These are phyloP conservation scores for Diversispora eburnea DNA, from an alignment of 192 early-diverging fungal genomes.

Conservation along the genomic window DNA sequence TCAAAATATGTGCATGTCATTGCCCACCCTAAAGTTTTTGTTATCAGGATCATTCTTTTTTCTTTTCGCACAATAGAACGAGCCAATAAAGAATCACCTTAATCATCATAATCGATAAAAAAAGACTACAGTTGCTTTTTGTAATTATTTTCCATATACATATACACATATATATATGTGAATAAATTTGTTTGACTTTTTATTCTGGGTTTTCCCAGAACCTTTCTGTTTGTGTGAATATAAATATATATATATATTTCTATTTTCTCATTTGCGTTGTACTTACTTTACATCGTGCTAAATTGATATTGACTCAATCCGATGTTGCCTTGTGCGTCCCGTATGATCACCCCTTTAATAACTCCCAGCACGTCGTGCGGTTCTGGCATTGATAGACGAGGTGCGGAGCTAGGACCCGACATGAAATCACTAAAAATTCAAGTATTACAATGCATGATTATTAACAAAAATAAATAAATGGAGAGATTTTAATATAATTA, in stretches of 20 bases:
- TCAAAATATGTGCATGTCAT: too few relatives aligned
- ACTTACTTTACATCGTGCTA: conserved; percentile 28
- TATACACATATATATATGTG: too few relatives aligned
- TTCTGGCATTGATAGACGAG: conserved; percentile 53
- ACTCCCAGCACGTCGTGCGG: conserved; percentile 50
- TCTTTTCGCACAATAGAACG: too few relatives aligned
- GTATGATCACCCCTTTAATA: conserved; percentile 51
- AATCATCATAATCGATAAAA: too few relatives aligned
- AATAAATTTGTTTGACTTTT: not conserved
- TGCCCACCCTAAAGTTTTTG: too few relatives aligned
- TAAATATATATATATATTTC: not conserved
- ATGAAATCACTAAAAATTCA: conserved; percentile 41
- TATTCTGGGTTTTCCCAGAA: not conserved
- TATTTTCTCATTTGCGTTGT: conserved; percentile 4
- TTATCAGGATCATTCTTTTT: too few relatives aligned
- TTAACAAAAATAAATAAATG: not conserved
- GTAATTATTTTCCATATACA: too few relatives aligned
- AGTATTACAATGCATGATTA: not conserved
- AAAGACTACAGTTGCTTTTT: too few relatives aligned
- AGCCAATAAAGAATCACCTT: too few relatives aligned
- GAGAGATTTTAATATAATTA: conserved; percentile 12
- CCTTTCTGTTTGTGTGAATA: not conserved
- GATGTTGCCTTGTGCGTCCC: conserved; percentile 58
- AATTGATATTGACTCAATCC: conserved; percentile 52
- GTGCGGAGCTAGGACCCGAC: conserved; percentile 49